These are phyloP conservation scores for Ruellia speciosa DNA, from an alignment of 305 asterid species.

Conservation along the genomic window DNA sequence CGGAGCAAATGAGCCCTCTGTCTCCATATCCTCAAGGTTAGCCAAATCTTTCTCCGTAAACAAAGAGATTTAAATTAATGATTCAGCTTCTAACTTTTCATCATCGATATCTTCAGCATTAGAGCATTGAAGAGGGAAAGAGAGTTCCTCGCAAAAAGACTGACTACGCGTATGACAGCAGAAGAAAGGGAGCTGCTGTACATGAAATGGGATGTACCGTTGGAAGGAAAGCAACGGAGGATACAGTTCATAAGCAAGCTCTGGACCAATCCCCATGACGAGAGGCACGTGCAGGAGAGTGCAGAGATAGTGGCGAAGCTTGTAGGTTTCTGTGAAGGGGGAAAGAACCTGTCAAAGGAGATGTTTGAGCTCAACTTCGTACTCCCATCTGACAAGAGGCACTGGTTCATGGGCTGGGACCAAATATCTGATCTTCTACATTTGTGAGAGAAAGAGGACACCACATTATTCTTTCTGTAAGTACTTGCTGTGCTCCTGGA, in stretches of 20 bases:
- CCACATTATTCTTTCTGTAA: neutral
- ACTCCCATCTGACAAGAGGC: constrained; percentile 74
- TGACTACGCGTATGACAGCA: constrained; percentile 56
- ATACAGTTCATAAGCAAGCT: constrained; percentile 78
- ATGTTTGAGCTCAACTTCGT: constrained; percentile 91
- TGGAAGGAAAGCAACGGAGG: constrained; percentile 82
- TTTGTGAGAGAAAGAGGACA: constrained; percentile 22
- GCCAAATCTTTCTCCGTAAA: neutral
- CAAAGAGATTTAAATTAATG: neutral
- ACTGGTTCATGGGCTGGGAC: constrained; percentile 87
- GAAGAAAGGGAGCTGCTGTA: constrained; percentile 80
- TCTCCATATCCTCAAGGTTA: constrained; percentile 86
- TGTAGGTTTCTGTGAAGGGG: constrained; percentile 74
- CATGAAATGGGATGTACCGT: constrained; percentile 87
- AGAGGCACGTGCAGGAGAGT: constrained; percentile 68
- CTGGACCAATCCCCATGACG: constrained; percentile 75
- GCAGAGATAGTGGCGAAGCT: constrained; percentile 88
- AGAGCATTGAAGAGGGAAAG: constrained; percentile 78
- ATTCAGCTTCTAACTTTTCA: too few species aligned
- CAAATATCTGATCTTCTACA: constrained; percentile 80
- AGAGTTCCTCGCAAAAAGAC: constrained; percentile 83
- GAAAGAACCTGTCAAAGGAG: constrained; percentile 67
- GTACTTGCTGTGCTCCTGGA: neutral
- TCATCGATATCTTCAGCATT: constrained; percentile 33
- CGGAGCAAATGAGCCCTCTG: constrained; percentile 52